Evolutionary conservation across 768 basidiomycete species (phyloP).

Genomic region (Coprinopsis strossmayeri): DNA sequence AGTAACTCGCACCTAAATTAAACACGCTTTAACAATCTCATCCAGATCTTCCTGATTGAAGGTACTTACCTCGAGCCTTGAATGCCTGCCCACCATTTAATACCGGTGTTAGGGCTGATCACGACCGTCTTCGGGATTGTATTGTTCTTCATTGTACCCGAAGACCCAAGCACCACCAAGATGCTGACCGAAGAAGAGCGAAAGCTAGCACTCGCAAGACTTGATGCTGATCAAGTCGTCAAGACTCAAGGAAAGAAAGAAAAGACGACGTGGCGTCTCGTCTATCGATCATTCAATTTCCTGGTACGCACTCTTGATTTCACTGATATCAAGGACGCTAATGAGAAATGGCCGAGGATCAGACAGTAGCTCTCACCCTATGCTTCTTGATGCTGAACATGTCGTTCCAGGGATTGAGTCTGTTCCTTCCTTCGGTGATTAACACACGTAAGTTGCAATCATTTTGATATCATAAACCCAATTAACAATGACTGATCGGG

Average conservation of each 20-base stretch:
- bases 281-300: slow-evolving; percentile 19
- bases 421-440: slow-evolving; percentile 35
- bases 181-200: slow-evolving; percentile 24
- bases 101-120: slow-evolving; percentile 17
- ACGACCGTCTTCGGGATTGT: slow-evolving; percentile 21
- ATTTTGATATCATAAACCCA: neutral
- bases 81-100: neutral
- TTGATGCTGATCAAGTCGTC: slow-evolving; percentile 23
- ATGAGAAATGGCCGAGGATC: neutral
- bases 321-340: neutral
- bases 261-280: slow-evolving; percentile 18
- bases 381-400: slow-evolving; percentile 24
- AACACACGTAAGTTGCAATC: slow-evolving; percentile 25
- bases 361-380: slow-evolving; percentile 27
- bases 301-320: slow-evolving; percentile 12
- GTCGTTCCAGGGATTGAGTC: slow-evolving; percentile 28
- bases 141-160: slow-evolving; percentile 21
- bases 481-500: neutral
- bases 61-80: slow-evolving; percentile 11
- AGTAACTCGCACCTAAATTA: neutral
- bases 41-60: slow-evolving; percentile 27
- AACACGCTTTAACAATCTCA: neutral
- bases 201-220: slow-evolving; percentile 20
- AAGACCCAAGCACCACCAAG: slow-evolving; percentile 21
- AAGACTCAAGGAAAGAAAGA: slow-evolving; percentile 23